Percentiles rank a stretch among this genome's conserved stretches.
These are phyloP conservation scores for Exophiala spinifera DNA, from an alignment of 2,329 filamentous ascomycete genomes.

Conservation along the genomic window DNA sequence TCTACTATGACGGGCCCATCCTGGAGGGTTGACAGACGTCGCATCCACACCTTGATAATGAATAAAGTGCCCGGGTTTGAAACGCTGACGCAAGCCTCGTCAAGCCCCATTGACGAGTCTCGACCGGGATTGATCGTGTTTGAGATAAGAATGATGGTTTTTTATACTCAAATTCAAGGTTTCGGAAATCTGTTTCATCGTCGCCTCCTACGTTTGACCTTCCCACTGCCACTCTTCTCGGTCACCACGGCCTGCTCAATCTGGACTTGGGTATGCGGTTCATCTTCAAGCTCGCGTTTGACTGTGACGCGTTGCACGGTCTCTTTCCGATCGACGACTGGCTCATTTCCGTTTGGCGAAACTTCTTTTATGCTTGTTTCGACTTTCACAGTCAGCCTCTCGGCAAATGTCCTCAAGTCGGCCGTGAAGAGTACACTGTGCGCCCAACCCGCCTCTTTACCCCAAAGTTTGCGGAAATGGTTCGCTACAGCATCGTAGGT, in stretches of 20 bases:
- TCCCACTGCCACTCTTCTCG: slow-evolving; percentile 18
- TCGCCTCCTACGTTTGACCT: slow-evolving; percentile 27
- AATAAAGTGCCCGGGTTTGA: background rate
- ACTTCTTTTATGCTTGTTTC: slow-evolving; percentile 37
- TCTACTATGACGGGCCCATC: background rate
- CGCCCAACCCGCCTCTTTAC: slow-evolving; percentile 91
- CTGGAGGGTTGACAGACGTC: background rate
- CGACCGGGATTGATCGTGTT: background rate
- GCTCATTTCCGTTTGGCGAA: slow-evolving; percentile 29
- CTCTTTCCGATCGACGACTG: slow-evolving; percentile 9
- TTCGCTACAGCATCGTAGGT: slow-evolving; percentile 89
- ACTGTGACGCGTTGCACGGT: slow-evolving; percentile 15
- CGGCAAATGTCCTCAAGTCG: slow-evolving; percentile 80
- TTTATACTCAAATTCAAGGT: background rate
- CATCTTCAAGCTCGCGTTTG: slow-evolving; percentile 25
- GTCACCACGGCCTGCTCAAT: slow-evolving; percentile 26
- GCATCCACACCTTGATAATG: background rate
- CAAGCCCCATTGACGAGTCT: background rate
- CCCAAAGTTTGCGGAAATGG: slow-evolving; percentile 87
- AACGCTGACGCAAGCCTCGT: background rate
- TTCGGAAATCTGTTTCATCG: slow-evolving; percentile 18
- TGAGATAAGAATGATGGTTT: background rate
- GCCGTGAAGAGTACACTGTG: slow-evolving; percentile 96
- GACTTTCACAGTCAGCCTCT: slow-evolving; percentile 49
- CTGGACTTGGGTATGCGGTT: slow-evolving; percentile 18